Evolutionary conservation across 2,329 filamentous ascomycete genomes (phyloP), one percentile per base, ranked within the genome.

Genomic region (Cercospora citrullina): DNA sequence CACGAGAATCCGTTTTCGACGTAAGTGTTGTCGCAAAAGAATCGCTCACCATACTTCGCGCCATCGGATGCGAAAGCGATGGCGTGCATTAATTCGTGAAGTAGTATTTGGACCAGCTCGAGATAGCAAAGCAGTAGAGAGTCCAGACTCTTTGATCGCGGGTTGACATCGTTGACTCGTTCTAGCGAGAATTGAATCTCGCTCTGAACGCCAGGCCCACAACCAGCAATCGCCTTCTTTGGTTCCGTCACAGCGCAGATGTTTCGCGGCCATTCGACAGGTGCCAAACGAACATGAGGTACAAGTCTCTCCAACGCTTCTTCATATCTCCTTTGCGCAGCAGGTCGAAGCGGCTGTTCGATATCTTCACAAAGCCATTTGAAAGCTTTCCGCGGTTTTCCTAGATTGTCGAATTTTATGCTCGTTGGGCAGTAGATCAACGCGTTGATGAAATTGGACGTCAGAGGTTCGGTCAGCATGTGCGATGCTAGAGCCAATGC

Each of bases 41-140:
- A 64, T 16, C 51, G 18, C n/a, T 64, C 62, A 7, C 51, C 62
- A 21, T 31, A 53, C 16, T 48, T 58, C 33, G 31, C 28, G 3
- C 51, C 62, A 14, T 53, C 31, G 1, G 31, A 33, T 10, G 62
- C 62, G 39, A 58, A 64, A 3, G 33, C 53, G 10, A 64, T 64
- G 5, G 51, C 62, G 36, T 64, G 62, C 30, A 64, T 45, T 18
- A 64, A 36, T 30, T 64, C 62, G 26, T 64, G 62, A 4, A 64
- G 18, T 4, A 64, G 33, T 6, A 53, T 64, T 18, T 57, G 51
- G 4, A 53, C 62, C 12, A 64, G 33, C 9, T 64, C 48, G 1
- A 39, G 31, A 16, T 57, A 64, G 33, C 53, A 57, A 2, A 64
- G 33, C 4, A 45, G 51, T 14, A 64, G 9, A 4, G 30, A 36